These are phyloP conservation scores for Botrytis cinerea DNA, from an alignment of 2,329 filamentous ascomycete genomes.

Conservation along the genomic window DNA sequence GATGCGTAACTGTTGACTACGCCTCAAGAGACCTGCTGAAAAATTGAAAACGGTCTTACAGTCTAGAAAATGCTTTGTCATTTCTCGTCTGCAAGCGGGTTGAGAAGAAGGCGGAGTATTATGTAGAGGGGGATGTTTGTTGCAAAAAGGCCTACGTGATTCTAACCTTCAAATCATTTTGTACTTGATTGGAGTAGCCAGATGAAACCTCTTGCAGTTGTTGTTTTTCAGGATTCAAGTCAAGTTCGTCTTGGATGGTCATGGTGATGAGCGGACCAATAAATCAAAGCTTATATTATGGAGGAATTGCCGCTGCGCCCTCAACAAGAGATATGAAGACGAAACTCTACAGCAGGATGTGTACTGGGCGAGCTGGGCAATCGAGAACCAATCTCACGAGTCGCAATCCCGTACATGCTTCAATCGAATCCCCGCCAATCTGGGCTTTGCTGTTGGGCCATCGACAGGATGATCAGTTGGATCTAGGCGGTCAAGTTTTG, in stretches of 20 bases:
- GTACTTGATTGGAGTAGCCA: slow-evolving; percentile 8
- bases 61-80: not conserved
- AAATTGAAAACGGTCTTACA: slow-evolving; percentile 13
- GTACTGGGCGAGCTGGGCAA: not conserved
- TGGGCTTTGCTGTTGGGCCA: not conserved
- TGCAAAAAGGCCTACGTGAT: slow-evolving; percentile 6
- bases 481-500: slow-evolving; percentile 2
- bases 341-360: not conserved
- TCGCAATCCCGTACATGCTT: slow-evolving; percentile 4
- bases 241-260: not conserved
- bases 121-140: not conserved
- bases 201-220: not conserved
- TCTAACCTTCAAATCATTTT: not conserved
- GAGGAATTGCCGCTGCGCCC: slow-evolving; percentile 22
- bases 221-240: not conserved
- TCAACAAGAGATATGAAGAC: slow-evolving; percentile 15
- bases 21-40: slow-evolving; percentile 22
- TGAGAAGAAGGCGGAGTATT: slow-evolving; percentile 20
- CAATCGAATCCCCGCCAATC: slow-evolving; percentile 13
- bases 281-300: not conserved
- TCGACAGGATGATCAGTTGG: not conserved
- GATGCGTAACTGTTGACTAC: slow-evolving; percentile 14
- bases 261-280: slow-evolving; percentile 16
- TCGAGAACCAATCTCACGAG: not conserved
- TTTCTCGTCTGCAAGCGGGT: slow-evolving; percentile 18